Evolutionary conservation across 331 rosid species (phyloP), one percentile per base, ranked within the genome.

Genomic region (Cydonia oblonga): DNA sequence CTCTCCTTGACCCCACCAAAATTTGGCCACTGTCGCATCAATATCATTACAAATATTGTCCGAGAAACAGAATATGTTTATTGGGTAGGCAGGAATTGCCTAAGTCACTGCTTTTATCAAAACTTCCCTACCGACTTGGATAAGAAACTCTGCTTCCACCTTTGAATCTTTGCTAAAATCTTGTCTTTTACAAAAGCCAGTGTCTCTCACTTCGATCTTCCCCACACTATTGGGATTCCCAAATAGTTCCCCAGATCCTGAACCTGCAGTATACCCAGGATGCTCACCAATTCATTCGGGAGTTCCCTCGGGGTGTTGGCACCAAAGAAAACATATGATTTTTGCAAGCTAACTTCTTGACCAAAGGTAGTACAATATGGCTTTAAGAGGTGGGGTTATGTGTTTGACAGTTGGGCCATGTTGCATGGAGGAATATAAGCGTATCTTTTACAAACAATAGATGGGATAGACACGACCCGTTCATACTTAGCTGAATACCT

Each of bases 321-420:
- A 7, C 42, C 4, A 9, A 64, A 64, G 0, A 23, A 9, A 0
- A 64, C 0, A 1, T 2, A 18, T 2, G 56, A 51, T 51, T 51
- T 18, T 0, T 18, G 5, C 20, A 51, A 5, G 56, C 4, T 51
- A 15, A 6, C 1, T 0, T 15, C 4, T 8, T 51, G 10, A 0
- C 0, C 1, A 0, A 2, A 51, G 4, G 56, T 0, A 15, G 1
- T 0, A 2, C 22, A 18, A 0, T 15, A 18, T n/a, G 0, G 7
- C 20, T 1, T 51, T 51, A 2, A 51, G n/a, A 1, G 18, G 56
- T 3, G 16, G 19, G 10, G 20, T 8, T 6, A 51, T 18, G 4
- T 51, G n/a, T 4, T 3, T 18, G 4, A 6, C 22, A 18, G 1
- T 2, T 15, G 3, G 3, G 2, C 4, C 4, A 7, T 4, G 56